A percentile compares a stretch with the other conserved stretches of the same genome.
Conservation (phyloP, 192 early-diverging fungal genomes). For the Gryganskiella cystojenkinii region DNA sequence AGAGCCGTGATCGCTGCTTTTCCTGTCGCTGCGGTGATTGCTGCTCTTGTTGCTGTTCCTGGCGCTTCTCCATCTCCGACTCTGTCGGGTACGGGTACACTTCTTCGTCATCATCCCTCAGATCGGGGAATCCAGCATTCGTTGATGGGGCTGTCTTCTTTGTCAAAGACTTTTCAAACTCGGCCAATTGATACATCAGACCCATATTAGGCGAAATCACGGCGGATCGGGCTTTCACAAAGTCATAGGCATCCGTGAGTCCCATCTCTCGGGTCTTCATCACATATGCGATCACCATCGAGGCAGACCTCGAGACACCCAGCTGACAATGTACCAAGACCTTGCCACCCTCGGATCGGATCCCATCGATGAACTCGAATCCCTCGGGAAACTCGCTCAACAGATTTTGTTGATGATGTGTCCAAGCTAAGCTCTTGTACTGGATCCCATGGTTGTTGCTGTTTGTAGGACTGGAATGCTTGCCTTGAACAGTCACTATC, state of each 20-base stretch:
- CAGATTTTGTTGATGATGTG: slow-evolving; percentile 77
- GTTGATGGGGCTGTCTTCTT: not conserved
- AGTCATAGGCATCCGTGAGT: slow-evolving; percentile 76
- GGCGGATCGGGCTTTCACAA: slow-evolving; percentile 74
- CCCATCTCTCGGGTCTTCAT: slow-evolving; percentile 75
- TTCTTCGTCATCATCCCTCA: slow-evolving; percentile 38
- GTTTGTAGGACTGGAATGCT: not conserved
- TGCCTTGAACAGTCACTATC: not conserved
- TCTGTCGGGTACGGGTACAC: slow-evolving; percentile 35
- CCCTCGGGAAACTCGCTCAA: slow-evolving; percentile 67
- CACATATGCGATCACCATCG: slow-evolving; percentile 88
- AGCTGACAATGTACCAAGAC: slow-evolving; percentile 91
- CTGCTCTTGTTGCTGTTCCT: no score
- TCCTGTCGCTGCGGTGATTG: no score
- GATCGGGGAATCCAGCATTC: not conserved
- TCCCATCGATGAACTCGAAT: slow-evolving; percentile 75
- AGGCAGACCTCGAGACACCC: slow-evolving; percentile 90
- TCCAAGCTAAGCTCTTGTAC: slow-evolving; percentile 77
- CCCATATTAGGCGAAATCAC: slow-evolving; percentile 87
- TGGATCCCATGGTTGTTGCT: slow-evolving; percentile 37
- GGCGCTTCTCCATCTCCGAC: no score
- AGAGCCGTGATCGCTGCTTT: no score
- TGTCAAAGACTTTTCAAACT: slow-evolving; percentile 67
- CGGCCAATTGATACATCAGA: slow-evolving; percentile 81
- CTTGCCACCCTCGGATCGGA: slow-evolving; percentile 57